Evolutionary conservation across 306 rosid species (phyloP), one percentile per base, ranked within the genome.

Genomic region (Prunus kanzakura): DNA sequence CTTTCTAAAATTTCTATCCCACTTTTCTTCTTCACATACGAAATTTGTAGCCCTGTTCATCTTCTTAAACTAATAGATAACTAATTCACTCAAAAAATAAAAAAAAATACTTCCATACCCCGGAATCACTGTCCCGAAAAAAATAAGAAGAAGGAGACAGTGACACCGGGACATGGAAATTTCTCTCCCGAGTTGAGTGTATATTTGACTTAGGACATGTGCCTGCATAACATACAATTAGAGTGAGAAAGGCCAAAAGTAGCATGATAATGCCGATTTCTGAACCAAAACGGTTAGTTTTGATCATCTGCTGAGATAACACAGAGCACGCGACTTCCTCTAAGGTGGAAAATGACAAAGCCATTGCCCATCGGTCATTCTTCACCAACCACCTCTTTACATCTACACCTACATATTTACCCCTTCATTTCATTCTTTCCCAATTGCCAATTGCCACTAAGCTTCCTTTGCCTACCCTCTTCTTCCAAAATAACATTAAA

Each of bases 51-150:
- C 41, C 41, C 41, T 35, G 4, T 32, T 32, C 35, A 35, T 6
- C 41, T 35, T 35, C 6, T 6, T 35, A 32, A 32, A 0, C 6
- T 5, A 35, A 35, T 5, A 35, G 38, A 8, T 38, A 38, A 38
- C 43, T 38, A 27, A 27, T 27, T 27, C 2, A 27, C 29, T 27
- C 27, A 25, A 25, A 25, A 1, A 25, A 25, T 25, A 27, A 27
- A 27, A 27, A 27, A 27, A 38, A 6, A 38, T 38, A 38, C 43
- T 38, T 38, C 9, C 43, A 38, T 38, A 6, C 4, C 9, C 43
- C 0, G 0, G 9, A 6, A 38, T 38, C 9, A 6, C 0, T 38
- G 9, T 38, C 8, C 2, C 43, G 8, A 0, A 0, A 38, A 38
- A 38, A 2, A 38, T 38, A 38, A 8, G 0, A 1, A 38, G 43